Evolutionary conservation across 2,329 filamentous ascomycete species (phyloP).

Genomic region (Talaromyces sp.): DNA sequence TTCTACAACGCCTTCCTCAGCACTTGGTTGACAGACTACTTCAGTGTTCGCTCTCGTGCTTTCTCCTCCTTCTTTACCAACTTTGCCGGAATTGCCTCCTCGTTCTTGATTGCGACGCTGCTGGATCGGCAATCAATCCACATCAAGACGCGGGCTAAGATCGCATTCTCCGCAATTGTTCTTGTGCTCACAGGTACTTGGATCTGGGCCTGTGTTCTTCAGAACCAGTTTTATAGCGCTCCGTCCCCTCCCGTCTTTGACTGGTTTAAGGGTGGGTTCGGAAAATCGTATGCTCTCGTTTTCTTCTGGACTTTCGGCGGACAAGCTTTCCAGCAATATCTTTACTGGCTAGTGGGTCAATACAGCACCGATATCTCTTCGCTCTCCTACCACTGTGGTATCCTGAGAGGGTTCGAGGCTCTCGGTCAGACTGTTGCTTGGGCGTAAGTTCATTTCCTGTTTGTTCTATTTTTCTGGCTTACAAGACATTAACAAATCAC

Average conservation of each 20-base stretch:
- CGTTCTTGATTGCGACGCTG: conserved; percentile 23
- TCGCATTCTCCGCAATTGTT: conserved; percentile 22
- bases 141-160: conserved; percentile 28
- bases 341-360: conserved; percentile 30
- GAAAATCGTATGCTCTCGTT: conserved; percentile 25
- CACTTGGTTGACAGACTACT: conserved; percentile 29
- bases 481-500: neutral
- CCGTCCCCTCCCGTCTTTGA: conserved; percentile 25
- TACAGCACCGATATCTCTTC: conserved; percentile 29
- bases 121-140: conserved; percentile 27
- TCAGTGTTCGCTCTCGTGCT: conserved; percentile 27
- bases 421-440: conserved; percentile 29
- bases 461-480: neutral
- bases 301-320: conserved; percentile 29
- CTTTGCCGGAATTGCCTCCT: conserved; percentile 26
- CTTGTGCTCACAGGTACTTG: conserved; percentile 23
- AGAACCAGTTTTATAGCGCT: conserved; percentile 24
- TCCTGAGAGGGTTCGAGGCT: conserved; percentile 27
- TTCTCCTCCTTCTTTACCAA: conserved; percentile 31
- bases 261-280: conserved; percentile 27
- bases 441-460: conserved; percentile 16
- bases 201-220: conserved; percentile 28
- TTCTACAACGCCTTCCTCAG: conserved; percentile 34
- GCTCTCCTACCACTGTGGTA: conserved; percentile 28
- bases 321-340: conserved; percentile 29